Evolutionary conservation across 2,329 filamentous ascomycete species (phyloP).

Genomic region (Lasiodiplodia citricola): DNA sequence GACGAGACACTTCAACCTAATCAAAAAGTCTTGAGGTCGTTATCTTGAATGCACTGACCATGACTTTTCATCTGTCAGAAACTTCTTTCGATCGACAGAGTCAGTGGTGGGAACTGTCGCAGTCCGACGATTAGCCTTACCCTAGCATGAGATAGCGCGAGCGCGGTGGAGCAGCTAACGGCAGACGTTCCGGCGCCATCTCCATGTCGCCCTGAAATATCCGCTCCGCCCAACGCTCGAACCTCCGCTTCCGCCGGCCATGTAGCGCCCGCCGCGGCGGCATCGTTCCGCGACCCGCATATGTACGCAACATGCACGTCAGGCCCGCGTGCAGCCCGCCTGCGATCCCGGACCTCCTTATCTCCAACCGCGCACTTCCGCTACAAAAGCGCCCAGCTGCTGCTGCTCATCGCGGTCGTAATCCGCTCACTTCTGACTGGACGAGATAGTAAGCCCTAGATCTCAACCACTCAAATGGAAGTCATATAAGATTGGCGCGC

Average conservation of each 20-base stretch:
- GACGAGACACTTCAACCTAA: background rate
- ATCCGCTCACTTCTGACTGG: background rate
- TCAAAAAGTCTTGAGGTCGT: background rate
- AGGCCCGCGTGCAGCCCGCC: background rate
- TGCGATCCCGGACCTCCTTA: background rate
- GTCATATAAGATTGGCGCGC: background rate
- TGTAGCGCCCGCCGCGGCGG: background rate
- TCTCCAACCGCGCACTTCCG: background rate
- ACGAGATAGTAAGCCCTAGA: background rate
- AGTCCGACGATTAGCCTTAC: background rate
- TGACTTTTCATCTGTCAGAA: background rate
- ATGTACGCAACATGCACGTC: background rate
- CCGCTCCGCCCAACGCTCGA: background rate
- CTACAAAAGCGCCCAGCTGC: background rate
- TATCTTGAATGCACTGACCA: background rate
- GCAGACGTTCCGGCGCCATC: background rate
- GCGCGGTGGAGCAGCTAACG: background rate
- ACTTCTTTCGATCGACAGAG: background rate
- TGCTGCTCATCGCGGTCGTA: background rate
- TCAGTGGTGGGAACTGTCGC: background rate
- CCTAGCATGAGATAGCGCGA: background rate
- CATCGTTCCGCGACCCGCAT: slow-evolving; percentile 13
- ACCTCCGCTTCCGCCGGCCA: slow-evolving; percentile 11
- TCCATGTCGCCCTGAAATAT: background rate
- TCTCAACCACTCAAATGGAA: background rate